Conservation (phyloP, 306 rosid species). For the Acacia melanoxylon region DNA sequence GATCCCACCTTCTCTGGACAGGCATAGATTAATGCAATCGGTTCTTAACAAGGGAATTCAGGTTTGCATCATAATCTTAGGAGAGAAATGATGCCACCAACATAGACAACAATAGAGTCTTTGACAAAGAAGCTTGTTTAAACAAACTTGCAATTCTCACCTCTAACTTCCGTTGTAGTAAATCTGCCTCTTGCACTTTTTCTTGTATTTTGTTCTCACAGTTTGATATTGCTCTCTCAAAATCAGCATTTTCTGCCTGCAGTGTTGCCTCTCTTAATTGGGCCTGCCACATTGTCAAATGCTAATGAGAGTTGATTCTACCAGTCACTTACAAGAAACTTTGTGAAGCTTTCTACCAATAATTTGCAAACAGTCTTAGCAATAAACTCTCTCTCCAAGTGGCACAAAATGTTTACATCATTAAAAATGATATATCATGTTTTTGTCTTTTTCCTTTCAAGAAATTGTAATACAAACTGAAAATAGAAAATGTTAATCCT, state of each 20-base stretch:
- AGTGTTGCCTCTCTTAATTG: slow-evolving; percentile 77
- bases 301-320: not conserved
- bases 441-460: not conserved
- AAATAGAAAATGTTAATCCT: not conserved
- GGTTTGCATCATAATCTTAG: not conserved
- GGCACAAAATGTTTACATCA: not conserved
- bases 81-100: not conserved
- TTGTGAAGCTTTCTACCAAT: not conserved
- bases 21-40: not conserved
- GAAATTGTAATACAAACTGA: not conserved
- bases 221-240: slow-evolving; percentile 56
- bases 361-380: not conserved
- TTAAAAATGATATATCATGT: not conserved
- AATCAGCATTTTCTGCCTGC: slow-evolving; percentile 79
- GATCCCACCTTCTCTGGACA: not conserved
- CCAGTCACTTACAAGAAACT: not conserved
- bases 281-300: slow-evolving; percentile 50
- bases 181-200: slow-evolving; percentile 60
- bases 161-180: slow-evolving; percentile 57
- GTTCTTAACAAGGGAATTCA: not conserved
- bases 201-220: slow-evolving; percentile 73
- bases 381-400: not conserved
- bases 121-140: not conserved
- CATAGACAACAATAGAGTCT: not conserved
- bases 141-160: slow-evolving; percentile 36